phyloP scores from a whole-genome alignment of 345 rosid genomes.

The Arabis alpina region DNA sequence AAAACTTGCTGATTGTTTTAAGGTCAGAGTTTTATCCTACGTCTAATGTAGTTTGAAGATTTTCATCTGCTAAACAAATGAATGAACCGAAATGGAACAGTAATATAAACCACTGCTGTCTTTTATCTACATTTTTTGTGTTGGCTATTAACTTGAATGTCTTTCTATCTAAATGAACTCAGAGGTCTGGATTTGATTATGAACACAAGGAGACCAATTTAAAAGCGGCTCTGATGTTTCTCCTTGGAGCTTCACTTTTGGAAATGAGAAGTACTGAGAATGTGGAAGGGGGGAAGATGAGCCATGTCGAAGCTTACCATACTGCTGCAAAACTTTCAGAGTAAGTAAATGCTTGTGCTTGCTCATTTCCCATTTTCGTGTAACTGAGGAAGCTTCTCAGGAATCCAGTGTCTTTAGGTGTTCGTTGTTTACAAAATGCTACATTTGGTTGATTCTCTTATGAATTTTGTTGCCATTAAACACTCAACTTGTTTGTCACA shows the following conservation, averaged over 20 bases:
- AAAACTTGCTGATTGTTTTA: constrained; percentile 59
- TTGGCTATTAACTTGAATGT: constrained; percentile 41
- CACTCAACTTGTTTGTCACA: constrained; percentile 42
- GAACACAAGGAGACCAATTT: constrained; percentile 65
- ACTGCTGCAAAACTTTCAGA: constrained; percentile 63
- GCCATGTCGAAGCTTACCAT: constrained; percentile 60
- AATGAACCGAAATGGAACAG: constrained; percentile 12
- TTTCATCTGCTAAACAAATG: constrained; percentile 18
- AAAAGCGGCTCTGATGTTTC: constrained; percentile 71
- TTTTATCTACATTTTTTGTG: constrained; percentile 21
- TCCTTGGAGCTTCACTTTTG: constrained; percentile 65
- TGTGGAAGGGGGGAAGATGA: constrained; percentile 54
- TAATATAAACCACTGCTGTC: constrained; percentile 6
- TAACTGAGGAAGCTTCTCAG: constrained; percentile 9
- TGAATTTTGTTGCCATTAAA: constrained; percentile 26
- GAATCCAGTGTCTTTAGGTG: constrained; percentile 19
- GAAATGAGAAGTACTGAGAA: constrained; percentile 56
- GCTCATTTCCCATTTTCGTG: constrained; percentile 12
- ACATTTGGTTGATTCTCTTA: constrained; percentile 11
- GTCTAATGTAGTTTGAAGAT: constrained; percentile 28
- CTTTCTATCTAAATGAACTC: constrained; percentile 27
- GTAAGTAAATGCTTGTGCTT: constrained; percentile 49
- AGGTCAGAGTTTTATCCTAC: constrained; percentile 51
- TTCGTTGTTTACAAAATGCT: constrained; percentile 20
- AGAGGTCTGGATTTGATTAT: constrained; percentile 59